Evolutionary conservation across 306 rosid genomes (phyloP), one percentile per base, ranked within the genome.

Genomic region (Sicyos edulis): DNA sequence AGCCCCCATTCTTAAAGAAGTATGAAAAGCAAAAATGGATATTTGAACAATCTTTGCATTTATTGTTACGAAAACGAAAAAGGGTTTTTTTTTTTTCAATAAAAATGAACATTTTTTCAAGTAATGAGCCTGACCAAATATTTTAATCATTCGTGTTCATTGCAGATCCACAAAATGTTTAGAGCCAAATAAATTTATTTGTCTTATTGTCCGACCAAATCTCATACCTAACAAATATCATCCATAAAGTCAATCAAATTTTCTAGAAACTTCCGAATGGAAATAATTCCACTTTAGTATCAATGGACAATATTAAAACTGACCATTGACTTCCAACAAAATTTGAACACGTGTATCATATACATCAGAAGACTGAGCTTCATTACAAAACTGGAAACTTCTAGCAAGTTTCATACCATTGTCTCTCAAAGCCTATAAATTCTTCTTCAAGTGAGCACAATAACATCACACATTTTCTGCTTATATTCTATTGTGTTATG

Each of bases 241-340:
- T 40, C 45, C 69, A n/a, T 50, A n/a, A 62, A 32, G 6, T 15
- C 7, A 47, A 61, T 34, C 68, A 42, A 45, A 10, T 45, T 45
- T 45, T 45, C 51, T 45, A 32, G 22, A 8, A 19, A 55, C 14
- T 55, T 55, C 21, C 4, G 6, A 0, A 19, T 8, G 3, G 12
- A 19, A 45, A 19, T 29, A 7, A 3, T 58, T 60, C 11, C 15
- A 34, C n/a, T 32, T 7, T 16, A 2, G 21, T 8, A 8, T 14
- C 9, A 63, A 9, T 34, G 70, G 70, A 63, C 70, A 16, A n/a
- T 63, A n/a, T 37, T 63, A 63, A 49, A 63, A 22, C 51, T 63
- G 70, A 63, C 51, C 51, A 9, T n/a, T 63, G 26, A 63, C 24
- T 8, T 34, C 24, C 15, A 37, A 62, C 16, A 34, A 12, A 1